Evolutionary conservation across 177 flowering plant genomes (phyloP), one percentile per base, ranked within the genome.

Genomic region (Vitis hybrid): DNA sequence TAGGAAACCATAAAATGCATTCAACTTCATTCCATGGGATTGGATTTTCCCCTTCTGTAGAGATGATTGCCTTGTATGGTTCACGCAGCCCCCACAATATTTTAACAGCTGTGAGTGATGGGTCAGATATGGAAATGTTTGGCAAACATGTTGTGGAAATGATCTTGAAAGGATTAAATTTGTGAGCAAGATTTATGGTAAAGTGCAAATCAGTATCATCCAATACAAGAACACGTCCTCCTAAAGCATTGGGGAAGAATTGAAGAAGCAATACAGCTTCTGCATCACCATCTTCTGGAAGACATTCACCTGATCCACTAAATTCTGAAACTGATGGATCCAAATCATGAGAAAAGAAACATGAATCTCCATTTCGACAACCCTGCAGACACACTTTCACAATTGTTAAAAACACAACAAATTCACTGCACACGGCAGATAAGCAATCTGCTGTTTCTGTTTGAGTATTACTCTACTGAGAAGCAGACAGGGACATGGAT

Each of bases 291-390:
- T 84, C 88, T 81, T 90, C 99, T 55, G 86, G 89, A 56, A 74
- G 48, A 68, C 94, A 92, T 62, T 70, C 51, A 70, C 68, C 66
- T 54, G 80, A 68, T 56, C 67, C n/a, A 59, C 74, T 69, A 66
- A 40, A 9, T 46, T 87, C 70, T 51, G 72, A 68, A 56, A 59
- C 62, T 19, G 80, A 46, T 50, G 81, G 72, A 57, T 67, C 82
- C 27, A 62, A 30, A 66, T 80, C 87, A 76, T 93, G 99, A 65
- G 97, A 89, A 74, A 81, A 95, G 76, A 62, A 76, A 77, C 99
- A 95, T 0, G 85, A 82, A 11, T 78, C 83, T 65, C 97, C 99
- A 82, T 90, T 82, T 48, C 94, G 91, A 81, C 99, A 95, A 71
- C 99, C 98, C 99, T 95, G 89, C 67, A 64, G 52, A 76, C 30